Conservation (phyloP, 768 basidiomycete species). For the Rhizopogon rudus region DNA sequence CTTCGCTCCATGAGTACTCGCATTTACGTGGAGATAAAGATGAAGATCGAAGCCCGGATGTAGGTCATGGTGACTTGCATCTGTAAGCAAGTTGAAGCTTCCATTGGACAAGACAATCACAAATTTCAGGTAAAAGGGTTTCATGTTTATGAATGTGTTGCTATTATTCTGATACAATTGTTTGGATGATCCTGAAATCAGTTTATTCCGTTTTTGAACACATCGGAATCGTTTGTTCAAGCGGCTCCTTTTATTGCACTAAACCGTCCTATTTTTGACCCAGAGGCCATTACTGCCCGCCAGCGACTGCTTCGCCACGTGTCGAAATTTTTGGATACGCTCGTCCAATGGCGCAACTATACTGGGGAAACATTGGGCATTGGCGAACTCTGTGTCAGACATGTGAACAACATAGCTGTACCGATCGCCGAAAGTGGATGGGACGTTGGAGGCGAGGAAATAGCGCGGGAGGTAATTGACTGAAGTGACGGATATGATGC, state of each 20-base stretch:
- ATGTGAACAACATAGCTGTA: conserved; percentile 57
- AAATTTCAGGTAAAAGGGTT: conserved; percentile 55
- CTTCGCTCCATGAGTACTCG: conserved; percentile 73
- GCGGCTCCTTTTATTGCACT: conserved; percentile 42
- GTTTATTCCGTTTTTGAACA: conserved; percentile 47
- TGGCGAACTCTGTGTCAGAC: conserved; percentile 46
- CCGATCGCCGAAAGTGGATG: conserved; percentile 72
- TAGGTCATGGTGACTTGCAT: conserved; percentile 65
- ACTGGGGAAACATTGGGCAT: conserved; percentile 54
- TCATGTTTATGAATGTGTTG: not conserved
- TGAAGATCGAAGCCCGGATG: conserved; percentile 51
- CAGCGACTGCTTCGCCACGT: conserved; percentile 61
- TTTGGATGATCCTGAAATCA: conserved; percentile 54
- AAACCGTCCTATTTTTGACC: conserved; percentile 59
- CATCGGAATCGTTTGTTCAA: conserved; percentile 44
- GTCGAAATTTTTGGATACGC: conserved; percentile 67
- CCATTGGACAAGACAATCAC: conserved; percentile 54
- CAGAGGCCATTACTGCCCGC: conserved; percentile 68
- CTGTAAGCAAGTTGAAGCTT: conserved; percentile 66
- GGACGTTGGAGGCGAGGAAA: conserved; percentile 80
- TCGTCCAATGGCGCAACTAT: conserved; percentile 75
- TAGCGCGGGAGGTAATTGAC: conserved; percentile 50
- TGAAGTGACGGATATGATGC: not conserved
- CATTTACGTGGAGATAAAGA: conserved; percentile 35
- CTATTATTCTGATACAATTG: conserved; percentile 9